Percentiles rank a stretch among this genome's conserved stretches.
phyloP scores from a whole-genome alignment of 2,329 filamentous ascomycete species.

The Trichophyton simii region DNA sequence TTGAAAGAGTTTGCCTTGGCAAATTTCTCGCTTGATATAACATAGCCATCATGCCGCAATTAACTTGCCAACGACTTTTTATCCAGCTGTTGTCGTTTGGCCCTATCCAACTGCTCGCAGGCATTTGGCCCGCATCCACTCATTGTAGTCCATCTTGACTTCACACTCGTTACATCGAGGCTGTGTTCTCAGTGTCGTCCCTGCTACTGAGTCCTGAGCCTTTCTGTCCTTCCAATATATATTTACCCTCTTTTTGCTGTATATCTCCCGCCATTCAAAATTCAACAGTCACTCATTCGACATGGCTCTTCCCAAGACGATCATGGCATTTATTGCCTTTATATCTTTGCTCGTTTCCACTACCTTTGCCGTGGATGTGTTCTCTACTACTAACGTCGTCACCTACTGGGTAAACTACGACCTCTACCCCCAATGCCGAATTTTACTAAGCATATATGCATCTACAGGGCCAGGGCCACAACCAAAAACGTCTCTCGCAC shows the following conservation, averaged over 20 bases:
- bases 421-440: neutral
- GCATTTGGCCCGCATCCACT: constrained; percentile 44
- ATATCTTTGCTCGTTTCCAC: constrained; percentile 21
- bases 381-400: constrained; percentile 37
- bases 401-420: constrained; percentile 39
- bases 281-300: constrained; percentile 19
- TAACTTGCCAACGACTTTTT: neutral
- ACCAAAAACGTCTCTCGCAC: constrained; percentile 37
- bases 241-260: neutral
- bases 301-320: constrained; percentile 18
- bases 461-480: constrained; percentile 39
- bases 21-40: neutral
- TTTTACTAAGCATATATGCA: constrained; percentile 6
- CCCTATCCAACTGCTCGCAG: neutral
- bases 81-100: neutral
- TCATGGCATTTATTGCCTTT: constrained; percentile 25
- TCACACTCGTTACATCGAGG: neutral
- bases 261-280: constrained; percentile 20
- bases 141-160: constrained; percentile 27
- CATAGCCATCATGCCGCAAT: neutral
- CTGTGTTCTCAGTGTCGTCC: constrained; percentile 15
- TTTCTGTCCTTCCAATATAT: neutral
- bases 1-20: neutral
- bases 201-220: constrained; percentile 27
- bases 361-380: constrained; percentile 28